phyloP scores from a whole-genome alignment of 768 basidiomycete species.

The Suillus plorans region DNA sequence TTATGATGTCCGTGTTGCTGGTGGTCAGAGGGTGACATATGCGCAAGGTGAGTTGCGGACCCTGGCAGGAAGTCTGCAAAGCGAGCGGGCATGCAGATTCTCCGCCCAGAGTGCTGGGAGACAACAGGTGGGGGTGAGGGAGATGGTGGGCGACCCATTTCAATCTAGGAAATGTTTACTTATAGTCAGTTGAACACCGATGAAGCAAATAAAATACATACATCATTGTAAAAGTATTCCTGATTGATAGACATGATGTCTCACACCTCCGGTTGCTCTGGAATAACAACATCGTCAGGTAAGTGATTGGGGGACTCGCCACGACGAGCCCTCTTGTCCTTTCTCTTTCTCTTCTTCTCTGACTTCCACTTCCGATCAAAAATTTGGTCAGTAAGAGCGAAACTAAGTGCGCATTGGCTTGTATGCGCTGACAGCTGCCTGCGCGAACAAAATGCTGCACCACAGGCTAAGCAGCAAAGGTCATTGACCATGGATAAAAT shows the following conservation, averaged over 20 bases:
- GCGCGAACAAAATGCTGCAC: background rate
- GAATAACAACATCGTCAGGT: background rate
- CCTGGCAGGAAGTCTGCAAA: constrained; percentile 9
- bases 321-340: background rate
- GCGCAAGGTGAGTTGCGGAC: background rate
- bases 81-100: too few relatives aligned
- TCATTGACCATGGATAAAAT: background rate
- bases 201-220: background rate
- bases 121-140: too few relatives aligned
- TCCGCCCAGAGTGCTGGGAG: too few relatives aligned
- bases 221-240: background rate
- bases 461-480: background rate
- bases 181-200: background rate
- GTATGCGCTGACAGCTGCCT: background rate
- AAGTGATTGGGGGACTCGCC: background rate
- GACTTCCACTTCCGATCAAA: background rate
- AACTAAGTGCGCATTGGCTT: background rate
- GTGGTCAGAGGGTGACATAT: background rate
- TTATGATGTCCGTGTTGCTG: background rate
- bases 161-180: too few relatives aligned
- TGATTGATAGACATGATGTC: background rate
- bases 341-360: background rate
- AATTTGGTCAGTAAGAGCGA: background rate
- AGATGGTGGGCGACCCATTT: too few relatives aligned
- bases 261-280: background rate